Base-by-base conservation (phyloP, 2,329 filamentous ascomycete species). In the Pseudocercospora macadamiae region DNA sequence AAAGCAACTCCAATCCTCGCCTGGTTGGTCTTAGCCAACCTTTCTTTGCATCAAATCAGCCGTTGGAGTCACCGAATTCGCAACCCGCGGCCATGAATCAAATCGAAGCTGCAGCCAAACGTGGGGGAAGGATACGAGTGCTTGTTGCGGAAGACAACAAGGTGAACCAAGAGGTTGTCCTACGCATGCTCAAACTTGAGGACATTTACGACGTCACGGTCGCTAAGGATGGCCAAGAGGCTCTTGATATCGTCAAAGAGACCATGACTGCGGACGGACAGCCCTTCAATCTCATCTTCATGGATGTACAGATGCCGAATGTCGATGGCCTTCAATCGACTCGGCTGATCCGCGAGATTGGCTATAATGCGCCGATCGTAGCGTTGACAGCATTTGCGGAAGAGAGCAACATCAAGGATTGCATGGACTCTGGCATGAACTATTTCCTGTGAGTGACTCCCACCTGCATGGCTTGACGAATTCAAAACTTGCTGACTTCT, bases 331-430 rank as follows among this genome's bases (percentile, higher is more conserved):
- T 97, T 16, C 88, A 96, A 72, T 93, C 89, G 48, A 96, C 93
- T 0, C 84, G 89, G 6, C 79, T 96, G 32, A 96, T 97, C 66
- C 86, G 93, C 6, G 81, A 91, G 71, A 90, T 95, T 79, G 93
- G 93, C 1, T 97, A 95, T 75, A 86, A 84, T 8, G 89, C 90
- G 1, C 93, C 93, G 0, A 97, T 97, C 62, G 91, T 97, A n/a
- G 93, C 93, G 0, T 77, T 97, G 39, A 96, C 92, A 9, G 93
- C 93, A 1, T 96, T 96, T 69, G 87, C 90, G 0, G 92, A 96
- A 70, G 92, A 96, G 73, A 91, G 87, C 74, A 96, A 96, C 68
- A 70, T 73, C 57, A 69, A 76, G 65, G 77, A 80, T 64, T 82
- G 80, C 73, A 88, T 95, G 73, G 91, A 93, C 61, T 92, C 88